phyloP scores from a whole-genome alignment of 2,329 filamentous ascomycete genomes.

The Polytolypa hystricis region DNA sequence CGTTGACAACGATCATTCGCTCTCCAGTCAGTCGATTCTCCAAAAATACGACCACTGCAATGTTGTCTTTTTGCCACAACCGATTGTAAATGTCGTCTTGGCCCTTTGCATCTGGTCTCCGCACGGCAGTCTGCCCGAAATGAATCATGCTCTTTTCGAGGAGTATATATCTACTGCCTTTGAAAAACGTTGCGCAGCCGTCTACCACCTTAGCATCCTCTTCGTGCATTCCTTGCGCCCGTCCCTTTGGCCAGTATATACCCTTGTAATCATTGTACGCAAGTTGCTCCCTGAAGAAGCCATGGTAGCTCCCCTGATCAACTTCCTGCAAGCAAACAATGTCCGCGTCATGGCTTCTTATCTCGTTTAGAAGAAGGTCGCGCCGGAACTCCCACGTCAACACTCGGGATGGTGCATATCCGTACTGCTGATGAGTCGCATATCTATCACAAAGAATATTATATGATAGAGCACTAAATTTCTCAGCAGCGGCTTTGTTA shows the following conservation, averaged over 20 bases:
- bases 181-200: conserved; percentile 95
- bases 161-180: conserved; percentile 83
- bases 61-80: conserved; percentile 96
- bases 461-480: conserved; percentile 79
- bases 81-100: conserved; percentile 97
- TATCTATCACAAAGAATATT: conserved; percentile 95
- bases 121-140: conserved; percentile 84
- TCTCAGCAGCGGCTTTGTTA: conserved; percentile 47
- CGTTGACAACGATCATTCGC: conserved; percentile 83
- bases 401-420: conserved; percentile 74
- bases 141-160: conserved; percentile 92
- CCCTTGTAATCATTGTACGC: conserved; percentile 86
- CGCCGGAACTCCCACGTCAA: conserved; percentile 80
- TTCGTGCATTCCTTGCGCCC: conserved; percentile 83
- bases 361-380: conserved; percentile 70
- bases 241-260: conserved; percentile 80
- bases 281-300: conserved; percentile 78
- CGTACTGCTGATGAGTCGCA: conserved; percentile 73
- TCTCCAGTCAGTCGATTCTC: conserved; percentile 87
- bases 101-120: conserved; percentile 91
- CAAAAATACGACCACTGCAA: conserved; percentile 82
- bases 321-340: conserved; percentile 91
- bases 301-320: conserved; percentile 81
- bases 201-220: conserved; percentile 84
- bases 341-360: conserved; percentile 69